Evolutionary conservation across 2,329 filamentous ascomycete species (phyloP).

Genomic region (Lecanoromycetidae sp.): DNA sequence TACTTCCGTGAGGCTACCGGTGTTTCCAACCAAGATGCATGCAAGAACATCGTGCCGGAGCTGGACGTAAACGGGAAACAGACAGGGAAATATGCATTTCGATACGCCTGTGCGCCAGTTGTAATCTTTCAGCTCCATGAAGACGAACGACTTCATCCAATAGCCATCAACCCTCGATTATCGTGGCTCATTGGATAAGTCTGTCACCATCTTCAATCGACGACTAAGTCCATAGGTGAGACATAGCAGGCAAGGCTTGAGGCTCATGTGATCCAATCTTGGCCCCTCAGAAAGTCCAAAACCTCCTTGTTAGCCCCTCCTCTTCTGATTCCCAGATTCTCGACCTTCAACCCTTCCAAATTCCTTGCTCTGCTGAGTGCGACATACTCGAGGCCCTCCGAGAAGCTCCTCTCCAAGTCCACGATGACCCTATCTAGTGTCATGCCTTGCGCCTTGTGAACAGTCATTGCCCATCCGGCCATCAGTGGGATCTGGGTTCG

Average conservation of each 20-base stretch:
- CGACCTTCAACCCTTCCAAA: constrained; percentile 77
- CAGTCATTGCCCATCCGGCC: constrained; percentile 89
- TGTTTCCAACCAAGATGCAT: constrained; percentile 20
- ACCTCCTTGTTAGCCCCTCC: too few species aligned
- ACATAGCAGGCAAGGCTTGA: constrained; percentile 28
- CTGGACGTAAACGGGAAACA: too few species aligned
- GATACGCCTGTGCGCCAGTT: constrained; percentile 32
- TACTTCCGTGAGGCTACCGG: constrained; percentile 32
- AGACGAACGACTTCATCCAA: constrained; percentile 37
- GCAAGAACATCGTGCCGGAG: constrained; percentile 22
- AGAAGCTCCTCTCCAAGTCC: constrained; percentile 81
- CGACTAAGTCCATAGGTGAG: constrained; percentile 25
- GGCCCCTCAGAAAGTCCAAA: too few species aligned
- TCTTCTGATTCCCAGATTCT: too few species aligned
- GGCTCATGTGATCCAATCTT: too few species aligned
- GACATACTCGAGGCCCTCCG: constrained; percentile 96
- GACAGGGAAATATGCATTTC: constrained; percentile 21
- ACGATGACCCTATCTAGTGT: constrained; percentile 90
- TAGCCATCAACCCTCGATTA: constrained; percentile 40
- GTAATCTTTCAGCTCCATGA: constrained; percentile 33
- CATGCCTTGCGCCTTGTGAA: constrained; percentile 95
- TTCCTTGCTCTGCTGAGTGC: constrained; percentile 84
- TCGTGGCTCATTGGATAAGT: constrained; percentile 30
- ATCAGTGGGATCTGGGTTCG: constrained; percentile 77
- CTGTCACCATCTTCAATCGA: constrained; percentile 40